phyloP scores from a whole-genome alignment of 208 protist species.

The Willaertia magna region DNA sequence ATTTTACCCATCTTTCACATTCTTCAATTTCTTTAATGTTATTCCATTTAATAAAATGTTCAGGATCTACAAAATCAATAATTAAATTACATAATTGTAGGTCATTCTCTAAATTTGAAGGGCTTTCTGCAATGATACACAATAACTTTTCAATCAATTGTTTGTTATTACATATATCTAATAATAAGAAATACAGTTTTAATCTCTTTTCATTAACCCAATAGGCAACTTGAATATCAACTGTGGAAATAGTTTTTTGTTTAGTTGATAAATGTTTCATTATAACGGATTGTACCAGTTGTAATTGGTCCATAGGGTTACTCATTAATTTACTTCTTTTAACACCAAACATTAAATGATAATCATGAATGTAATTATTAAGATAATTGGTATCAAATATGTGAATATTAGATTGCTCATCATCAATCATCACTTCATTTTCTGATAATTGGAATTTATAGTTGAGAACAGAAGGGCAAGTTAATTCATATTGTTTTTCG shows the following conservation, averaged over 20 bases:
- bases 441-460: too few species aligned
- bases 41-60: neutral
- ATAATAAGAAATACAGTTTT: neutral
- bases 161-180: neutral
- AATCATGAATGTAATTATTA: neutral
- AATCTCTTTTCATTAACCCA: neutral
- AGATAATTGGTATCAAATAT: too few species aligned
- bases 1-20: neutral
- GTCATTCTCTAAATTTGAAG: neutral
- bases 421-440: neutral
- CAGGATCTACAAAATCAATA: neutral
- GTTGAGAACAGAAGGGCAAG: neutral
- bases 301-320: too few species aligned
- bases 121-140: neutral
- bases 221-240: neutral
- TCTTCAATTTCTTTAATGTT: neutral
- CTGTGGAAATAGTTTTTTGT: neutral
- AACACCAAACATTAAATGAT: neutral
- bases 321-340: neutral
- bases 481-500: neutral
- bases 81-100: neutral
- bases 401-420: neutral
- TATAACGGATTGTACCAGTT: too few species aligned
- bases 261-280: too few species aligned
- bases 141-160: neutral